Evolutionary conservation across 208 protist genomes (phyloP), one percentile per base, ranked within the genome.

Genomic region (Trypanosoma melophagium): DNA sequence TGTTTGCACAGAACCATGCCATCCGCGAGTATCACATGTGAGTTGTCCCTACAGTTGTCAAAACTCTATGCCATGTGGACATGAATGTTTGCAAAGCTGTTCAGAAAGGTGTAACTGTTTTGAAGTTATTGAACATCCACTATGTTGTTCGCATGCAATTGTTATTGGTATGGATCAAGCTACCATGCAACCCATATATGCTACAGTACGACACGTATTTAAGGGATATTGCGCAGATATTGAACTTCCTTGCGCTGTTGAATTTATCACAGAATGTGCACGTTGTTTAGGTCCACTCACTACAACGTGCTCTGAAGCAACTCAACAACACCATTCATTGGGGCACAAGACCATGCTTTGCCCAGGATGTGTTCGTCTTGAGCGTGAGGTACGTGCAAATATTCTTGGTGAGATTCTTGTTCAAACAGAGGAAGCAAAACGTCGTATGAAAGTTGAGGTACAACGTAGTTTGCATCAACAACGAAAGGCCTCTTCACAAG

Each of bases 401-500:
- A 62, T 94, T 21, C 70, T 94, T 8, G 87, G 79, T 22, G 80
- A 92, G 41, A 63, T 94, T 49, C 77, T 96, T 21, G 70, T 78
- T 42, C 74, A 70, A n/a, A 79, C 73, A n/a, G 84, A 93, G 61
- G 73, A 70, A 40, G 76, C 87, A 52, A 89, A 90, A 60, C 77
- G 81, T 51, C 76, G 80, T 62, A 73, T 94, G 61, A 84, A 86
- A 60, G 64, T 75, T 8, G 87, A 92, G 53, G 60, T 96, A 56
- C 71, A 85, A 67, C 73, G 79, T 25, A 79, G 76, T n/a, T 63
- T 89, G 13, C 80, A 94, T 68, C 80, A 91, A 47, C 87, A 96
- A 66, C 79, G 79, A 21, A 94, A 94, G 62, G 90, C 86, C 0
- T 89, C 90, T 12, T 77, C 80, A n/a, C 83, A 91, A 61, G 90